Evolutionary conservation across 2,329 filamentous ascomycete genomes (phyloP).

Genomic region (Diaporthe eres): DNA sequence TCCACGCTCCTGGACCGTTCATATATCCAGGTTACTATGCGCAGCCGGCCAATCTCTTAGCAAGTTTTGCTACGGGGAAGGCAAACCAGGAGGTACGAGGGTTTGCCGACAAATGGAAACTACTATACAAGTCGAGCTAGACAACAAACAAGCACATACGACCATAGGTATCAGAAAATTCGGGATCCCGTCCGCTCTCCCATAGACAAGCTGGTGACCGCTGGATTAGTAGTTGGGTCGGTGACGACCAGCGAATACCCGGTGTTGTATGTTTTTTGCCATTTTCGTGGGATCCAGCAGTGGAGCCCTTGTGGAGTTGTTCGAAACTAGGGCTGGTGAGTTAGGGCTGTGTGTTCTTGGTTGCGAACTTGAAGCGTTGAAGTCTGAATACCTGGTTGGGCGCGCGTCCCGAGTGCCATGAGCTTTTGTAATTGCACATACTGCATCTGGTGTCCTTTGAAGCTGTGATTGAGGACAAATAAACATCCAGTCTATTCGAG

Average conservation of each 20-base stretch:
- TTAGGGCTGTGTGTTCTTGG: neutral
- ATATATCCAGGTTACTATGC: constrained; percentile 50
- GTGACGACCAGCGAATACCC: constrained; percentile 13
- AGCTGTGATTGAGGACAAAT: neutral
- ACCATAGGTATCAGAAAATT: neutral
- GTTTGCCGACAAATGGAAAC: constrained; percentile 14
- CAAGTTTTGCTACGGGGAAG: too few relatives aligned
- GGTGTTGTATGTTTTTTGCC: constrained; percentile 2
- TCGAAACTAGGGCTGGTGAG: neutral
- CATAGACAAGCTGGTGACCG: neutral
- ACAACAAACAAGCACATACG: neutral
- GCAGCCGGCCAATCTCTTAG: too few relatives aligned
- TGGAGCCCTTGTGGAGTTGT: neutral
- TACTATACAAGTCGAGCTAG: neutral
- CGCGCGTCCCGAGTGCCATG: neutral
- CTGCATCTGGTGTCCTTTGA: neutral
- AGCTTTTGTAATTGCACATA: neutral
- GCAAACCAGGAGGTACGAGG: neutral
- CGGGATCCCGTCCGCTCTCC: neutral
- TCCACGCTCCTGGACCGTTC: constrained; percentile 45
- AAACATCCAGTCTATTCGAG: too few relatives aligned
- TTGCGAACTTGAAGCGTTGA: neutral
- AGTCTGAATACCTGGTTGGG: neutral
- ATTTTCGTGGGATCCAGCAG: neutral
- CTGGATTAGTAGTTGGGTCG: too few relatives aligned